Percentiles rank a stretch among this genome's conserved stretches.
Conservation (phyloP, 306 rosid genomes). For the Glycine latifolia region DNA sequence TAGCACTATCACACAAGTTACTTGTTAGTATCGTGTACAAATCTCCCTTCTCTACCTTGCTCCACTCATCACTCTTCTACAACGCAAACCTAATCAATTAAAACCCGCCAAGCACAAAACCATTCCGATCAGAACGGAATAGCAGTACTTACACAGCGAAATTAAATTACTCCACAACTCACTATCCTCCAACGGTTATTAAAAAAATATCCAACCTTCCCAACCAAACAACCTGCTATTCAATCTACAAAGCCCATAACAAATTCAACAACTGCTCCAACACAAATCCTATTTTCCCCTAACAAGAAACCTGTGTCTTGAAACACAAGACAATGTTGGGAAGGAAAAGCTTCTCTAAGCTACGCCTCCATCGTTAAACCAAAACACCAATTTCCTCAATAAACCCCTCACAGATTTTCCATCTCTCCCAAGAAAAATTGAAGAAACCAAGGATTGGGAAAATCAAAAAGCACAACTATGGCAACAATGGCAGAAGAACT, state of each 20-base stretch:
- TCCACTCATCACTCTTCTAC: slow-evolving; percentile 13
- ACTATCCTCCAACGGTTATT: slow-evolving; percentile 10
- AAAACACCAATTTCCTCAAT: slow-evolving; percentile 52
- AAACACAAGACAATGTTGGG: slow-evolving; percentile 44
- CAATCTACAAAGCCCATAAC: slow-evolving; percentile 39
- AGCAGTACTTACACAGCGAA: slow-evolving; percentile 12
- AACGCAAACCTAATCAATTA: slow-evolving; percentile 10
- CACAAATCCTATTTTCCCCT: background rate
- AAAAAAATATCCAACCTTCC: background rate
- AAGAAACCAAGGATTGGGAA: background rate
- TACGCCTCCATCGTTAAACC: slow-evolving; percentile 58
- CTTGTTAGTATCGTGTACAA: background rate
- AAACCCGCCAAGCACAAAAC: background rate
- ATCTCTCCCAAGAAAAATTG: slow-evolving; percentile 37
- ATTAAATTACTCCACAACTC: slow-evolving; percentile 26
- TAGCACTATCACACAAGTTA: slow-evolving; percentile 12
- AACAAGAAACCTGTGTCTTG: background rate
- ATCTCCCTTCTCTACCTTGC: slow-evolving; percentile 20
- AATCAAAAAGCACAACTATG: slow-evolving; percentile 24
- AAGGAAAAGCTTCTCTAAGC: slow-evolving; percentile 51
- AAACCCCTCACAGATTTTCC: slow-evolving; percentile 59
- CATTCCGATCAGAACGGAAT: background rate
- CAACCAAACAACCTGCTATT: slow-evolving; percentile 23
- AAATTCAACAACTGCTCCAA: slow-evolving; percentile 36
- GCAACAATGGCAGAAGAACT: slow-evolving; percentile 39